phyloP scores from a whole-genome alignment of 1,139 yeast genomes.

The Blastobotrys aristatus region DNA sequence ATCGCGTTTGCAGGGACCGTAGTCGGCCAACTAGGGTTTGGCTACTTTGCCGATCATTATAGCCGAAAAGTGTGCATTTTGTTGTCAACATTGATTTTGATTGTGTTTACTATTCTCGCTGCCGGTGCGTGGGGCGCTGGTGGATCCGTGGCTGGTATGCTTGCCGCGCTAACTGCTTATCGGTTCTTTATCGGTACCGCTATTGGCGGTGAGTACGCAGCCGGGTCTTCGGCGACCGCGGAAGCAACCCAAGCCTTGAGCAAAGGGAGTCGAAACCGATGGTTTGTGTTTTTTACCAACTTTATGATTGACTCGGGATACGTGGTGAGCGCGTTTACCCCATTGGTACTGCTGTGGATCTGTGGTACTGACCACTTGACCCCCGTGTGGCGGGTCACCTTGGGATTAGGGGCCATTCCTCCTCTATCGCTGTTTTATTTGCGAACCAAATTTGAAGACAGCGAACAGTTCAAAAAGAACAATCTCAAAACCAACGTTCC shows the following conservation, averaged over 20 bases:
- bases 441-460: conserved; percentile 71
- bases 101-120: conserved; percentile 68
- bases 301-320: conserved; percentile 85
- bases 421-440: conserved; percentile 72
- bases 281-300: conserved; percentile 85
- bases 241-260: conserved; percentile 81
- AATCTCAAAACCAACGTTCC: conserved; percentile 63
- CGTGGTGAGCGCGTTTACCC: conserved; percentile 78
- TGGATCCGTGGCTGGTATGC: conserved; percentile 57
- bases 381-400: conserved; percentile 87
- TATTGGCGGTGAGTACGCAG: conserved; percentile 79
- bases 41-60: conserved; percentile 69
- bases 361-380: conserved; percentile 64
- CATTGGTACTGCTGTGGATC: conserved; percentile 81
- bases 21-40: conserved; percentile 77
- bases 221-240: conserved; percentile 90
- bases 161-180: conserved; percentile 76
- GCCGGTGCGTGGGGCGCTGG: conserved; percentile 86
- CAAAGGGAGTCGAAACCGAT: conserved; percentile 78
- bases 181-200: conserved; percentile 86
- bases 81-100: conserved; percentile 63
- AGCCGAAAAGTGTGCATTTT: conserved; percentile 82
- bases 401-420: conserved; percentile 89
- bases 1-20: conserved; percentile 90
- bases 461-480: conserved; percentile 62